These are phyloP conservation scores for Agaricus sinodeliciosus DNA, from an alignment of 768 basidiomycete species.

Conservation along the genomic window DNA sequence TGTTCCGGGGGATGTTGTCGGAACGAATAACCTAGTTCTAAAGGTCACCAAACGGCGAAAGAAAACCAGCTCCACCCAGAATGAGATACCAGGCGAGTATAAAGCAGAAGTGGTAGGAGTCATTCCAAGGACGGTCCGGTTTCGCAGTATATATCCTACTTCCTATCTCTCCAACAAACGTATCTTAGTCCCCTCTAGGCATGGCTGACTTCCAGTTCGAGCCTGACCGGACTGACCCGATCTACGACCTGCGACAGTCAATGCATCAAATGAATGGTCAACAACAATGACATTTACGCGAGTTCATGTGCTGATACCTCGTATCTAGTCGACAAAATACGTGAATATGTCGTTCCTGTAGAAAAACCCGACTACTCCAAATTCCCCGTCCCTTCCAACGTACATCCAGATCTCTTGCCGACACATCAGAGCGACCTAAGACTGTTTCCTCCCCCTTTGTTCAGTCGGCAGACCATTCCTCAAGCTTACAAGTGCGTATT, in stretches of 20 bases:
- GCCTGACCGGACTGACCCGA: constrained; percentile 65
- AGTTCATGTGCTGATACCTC: not conserved
- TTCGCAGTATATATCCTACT: constrained; percentile 62
- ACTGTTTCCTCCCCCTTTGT: constrained; percentile 84
- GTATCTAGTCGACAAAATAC: constrained; percentile 62
- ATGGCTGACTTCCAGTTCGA: constrained; percentile 94
- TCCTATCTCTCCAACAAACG: not conserved
- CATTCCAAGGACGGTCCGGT: constrained; percentile 78
- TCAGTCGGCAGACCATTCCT: constrained; percentile 75
- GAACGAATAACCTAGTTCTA: constrained; percentile 76
- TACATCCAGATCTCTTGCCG: constrained; percentile 38
- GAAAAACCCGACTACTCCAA: constrained; percentile 32
- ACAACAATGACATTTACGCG: constrained; percentile 11
- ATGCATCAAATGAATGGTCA: constrained; percentile 83
- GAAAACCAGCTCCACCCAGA: constrained; percentile 24
- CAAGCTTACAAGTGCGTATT: constrained; percentile 66
- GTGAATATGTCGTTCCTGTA: constrained; percentile 59
- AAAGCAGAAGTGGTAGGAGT: constrained; percentile 67
- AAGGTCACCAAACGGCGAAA: constrained; percentile 74
- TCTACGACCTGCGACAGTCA: constrained; percentile 59
- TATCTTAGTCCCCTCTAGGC: constrained; percentile 37
- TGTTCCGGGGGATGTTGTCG: constrained; percentile 71
- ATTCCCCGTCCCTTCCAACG: constrained; percentile 21
- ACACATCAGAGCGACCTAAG: constrained; percentile 51
- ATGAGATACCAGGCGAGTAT: constrained; percentile 56